Evolutionary conservation across 768 basidiomycete genomes (phyloP), one percentile per base, ranked within the genome.

Genomic region (Lyophyllum shimeji): DNA sequence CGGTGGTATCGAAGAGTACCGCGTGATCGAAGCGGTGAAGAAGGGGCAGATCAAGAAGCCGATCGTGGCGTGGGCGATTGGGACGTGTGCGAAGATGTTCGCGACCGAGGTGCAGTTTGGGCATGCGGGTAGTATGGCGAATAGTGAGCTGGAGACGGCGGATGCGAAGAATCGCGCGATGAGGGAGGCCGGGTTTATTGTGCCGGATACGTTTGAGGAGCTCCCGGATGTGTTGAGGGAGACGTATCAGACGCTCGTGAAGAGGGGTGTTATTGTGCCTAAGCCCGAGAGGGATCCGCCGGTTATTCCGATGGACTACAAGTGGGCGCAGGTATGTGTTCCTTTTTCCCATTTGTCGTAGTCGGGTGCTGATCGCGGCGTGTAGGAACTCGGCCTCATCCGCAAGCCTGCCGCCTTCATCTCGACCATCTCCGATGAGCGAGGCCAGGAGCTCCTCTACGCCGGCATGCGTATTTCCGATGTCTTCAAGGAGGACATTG

Each of bases 81-180:
- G 97, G 58, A 99, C 97, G 42, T 99, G 97, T 72, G 97, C 97
- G 66, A 97, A 97, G 86, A 98, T 99, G 97, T 99, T 98, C 79
- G 81, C 94, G 42, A 98, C 97, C 47, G 97, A 98, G 74, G 97
- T 98, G 50, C 97, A 98, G 77, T 99, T 98, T 75, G 97, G 97
- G 18, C 97, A 99, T 76, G 97, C 97, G 47, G 97, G 97, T 23
- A 89, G 87, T 45, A 93, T 99, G 90, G 97, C 96, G 58, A 97
- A 98, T 82, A 95, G 93, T 61, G 94, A 95, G 63, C 72, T 90
- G 71, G 97, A 99, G 81, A 99, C 97, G 2, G 97, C 97, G 33
- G 95, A 98, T 65, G 90, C 96, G 64, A 98, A 98, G 89, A 99
- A 99, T 81, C 74, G 73, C 47, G 93, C 93, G 20, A 98, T 99